Percentiles rank a stretch among this genome's conserved stretches.
These are phyloP conservation scores for Paramecium bursaria DNA, from an alignment of 73 alveolate genomes.

Conservation along the genomic window DNA sequence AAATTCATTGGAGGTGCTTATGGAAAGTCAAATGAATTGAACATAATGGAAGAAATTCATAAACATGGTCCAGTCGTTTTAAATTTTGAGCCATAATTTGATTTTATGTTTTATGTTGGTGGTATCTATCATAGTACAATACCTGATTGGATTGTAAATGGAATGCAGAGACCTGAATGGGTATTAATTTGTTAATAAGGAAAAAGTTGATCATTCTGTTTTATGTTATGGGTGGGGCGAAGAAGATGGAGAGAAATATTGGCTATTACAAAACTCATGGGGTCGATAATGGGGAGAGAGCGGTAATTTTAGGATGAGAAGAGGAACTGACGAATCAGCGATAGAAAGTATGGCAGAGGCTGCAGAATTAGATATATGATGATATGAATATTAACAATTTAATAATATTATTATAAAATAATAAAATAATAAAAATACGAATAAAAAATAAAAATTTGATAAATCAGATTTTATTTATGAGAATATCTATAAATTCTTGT, in stretches of 20 bases:
- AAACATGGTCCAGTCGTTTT: slow-evolving; percentile 66
- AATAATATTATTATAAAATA: too few species aligned
- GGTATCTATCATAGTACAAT: slow-evolving; percentile 60
- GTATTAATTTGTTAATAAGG: slow-evolving; percentile 10
- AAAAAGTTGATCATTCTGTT: slow-evolving; percentile 71
- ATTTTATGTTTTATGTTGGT: slow-evolving; percentile 67
- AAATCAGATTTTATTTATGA: slow-evolving; percentile 48
- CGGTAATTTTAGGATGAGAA: slow-evolving; percentile 68
- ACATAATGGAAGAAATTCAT: slow-evolving; percentile 68
- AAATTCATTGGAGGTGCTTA: slow-evolving; percentile 70
- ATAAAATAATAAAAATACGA: too few species aligned
- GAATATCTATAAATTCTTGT: slow-evolving; percentile 50
- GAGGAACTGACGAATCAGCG: slow-evolving; percentile 69
- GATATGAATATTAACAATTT: too few species aligned
- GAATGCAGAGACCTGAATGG: slow-evolving; percentile 64
- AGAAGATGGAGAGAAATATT: slow-evolving; percentile 65
- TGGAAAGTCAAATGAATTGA: slow-evolving; percentile 63
- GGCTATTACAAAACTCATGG: slow-evolving; percentile 67
- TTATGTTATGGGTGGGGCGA: slow-evolving; percentile 73
- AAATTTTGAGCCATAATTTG: slow-evolving; percentile 68
- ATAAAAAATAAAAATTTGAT: too few species aligned
- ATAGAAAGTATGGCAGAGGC: slow-evolving; percentile 41
- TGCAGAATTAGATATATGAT: too few species aligned
- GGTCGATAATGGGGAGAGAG: slow-evolving; percentile 70
- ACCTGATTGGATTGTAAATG: slow-evolving; percentile 63